Percentiles rank a stretch among this genome's conserved stretches.
Conservation (phyloP, 495 filamentous ascomycete species). For the Penicillium arizonense region DNA sequence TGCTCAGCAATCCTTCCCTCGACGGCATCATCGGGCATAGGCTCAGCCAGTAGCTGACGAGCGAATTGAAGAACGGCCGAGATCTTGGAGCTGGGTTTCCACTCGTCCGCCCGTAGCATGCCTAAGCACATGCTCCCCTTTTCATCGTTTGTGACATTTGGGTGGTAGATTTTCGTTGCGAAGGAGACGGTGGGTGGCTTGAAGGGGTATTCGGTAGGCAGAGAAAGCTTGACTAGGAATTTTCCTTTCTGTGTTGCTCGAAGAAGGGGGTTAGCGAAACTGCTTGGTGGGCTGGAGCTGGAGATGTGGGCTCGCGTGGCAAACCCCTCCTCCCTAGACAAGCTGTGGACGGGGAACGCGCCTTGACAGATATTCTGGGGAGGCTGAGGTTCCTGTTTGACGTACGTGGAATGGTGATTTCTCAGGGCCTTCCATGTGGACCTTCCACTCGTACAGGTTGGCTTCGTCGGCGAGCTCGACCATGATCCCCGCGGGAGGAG, state of each 20-base stretch:
- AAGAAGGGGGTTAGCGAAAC: conserved; percentile 1
- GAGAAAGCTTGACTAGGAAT: conserved; percentile 72
- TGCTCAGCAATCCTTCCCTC: conserved; percentile 85
- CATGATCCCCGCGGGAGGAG: conserved; percentile 63
- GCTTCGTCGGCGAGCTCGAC: conserved; percentile 63
- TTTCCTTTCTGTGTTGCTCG: conserved; percentile 59
- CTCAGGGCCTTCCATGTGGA: conserved; percentile 72
- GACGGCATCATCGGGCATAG: conserved; percentile 91
- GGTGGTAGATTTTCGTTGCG: conserved; percentile 96
- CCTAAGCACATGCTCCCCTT: conserved; percentile 90
- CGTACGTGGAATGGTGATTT: conserved; percentile 70
- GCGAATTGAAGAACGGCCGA: conserved; percentile 76
- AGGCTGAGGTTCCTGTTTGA: not conserved
- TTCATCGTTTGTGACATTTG: conserved; percentile 94
- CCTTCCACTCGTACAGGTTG: conserved; percentile 84
- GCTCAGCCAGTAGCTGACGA: conserved; percentile 74
- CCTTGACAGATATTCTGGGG: too few relatives aligned
- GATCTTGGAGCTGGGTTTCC: conserved; percentile 89
- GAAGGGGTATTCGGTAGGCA: conserved; percentile 92
- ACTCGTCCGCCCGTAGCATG: conserved; percentile 82
- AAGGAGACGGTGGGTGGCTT: conserved; percentile 85
- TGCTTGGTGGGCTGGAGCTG: not conserved
- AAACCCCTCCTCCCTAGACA: not conserved
- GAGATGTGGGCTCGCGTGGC: not conserved
- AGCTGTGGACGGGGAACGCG: not conserved